phyloP scores from a whole-genome alignment of 345 rosid species.

The Salix dunnii region DNA sequence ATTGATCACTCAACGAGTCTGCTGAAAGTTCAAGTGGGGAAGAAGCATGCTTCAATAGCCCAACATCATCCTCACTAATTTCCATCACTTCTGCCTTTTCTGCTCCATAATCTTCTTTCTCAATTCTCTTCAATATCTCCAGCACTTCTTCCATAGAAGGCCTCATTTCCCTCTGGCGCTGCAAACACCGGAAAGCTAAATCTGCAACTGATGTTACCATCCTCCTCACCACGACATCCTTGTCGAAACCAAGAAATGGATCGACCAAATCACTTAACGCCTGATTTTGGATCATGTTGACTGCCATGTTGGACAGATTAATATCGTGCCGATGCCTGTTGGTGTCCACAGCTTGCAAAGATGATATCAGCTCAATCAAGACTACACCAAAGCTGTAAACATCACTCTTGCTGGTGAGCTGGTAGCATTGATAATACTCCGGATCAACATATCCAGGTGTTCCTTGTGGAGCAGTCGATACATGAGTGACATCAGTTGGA shows the following conservation, averaged over 20 bases:
- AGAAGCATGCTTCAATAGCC: conserved; percentile 41
- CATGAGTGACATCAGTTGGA: conserved; percentile 67
- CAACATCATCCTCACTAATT: conserved; percentile 45
- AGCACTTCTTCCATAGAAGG: conserved; percentile 75
- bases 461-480: conserved; percentile 92
- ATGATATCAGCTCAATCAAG: conserved; percentile 61
- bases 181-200: conserved; percentile 74
- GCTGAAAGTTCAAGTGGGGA: conserved; percentile 43
- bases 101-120: conserved; percentile 26
- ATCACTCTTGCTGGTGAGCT: conserved; percentile 75
- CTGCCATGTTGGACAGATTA: conserved; percentile 73
- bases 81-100: conserved; percentile 40
- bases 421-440: conserved; percentile 73
- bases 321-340: conserved; percentile 61
- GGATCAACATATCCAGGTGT: conserved; percentile 96
- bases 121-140: conserved; percentile 43
- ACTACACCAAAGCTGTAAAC: conserved; percentile 95
- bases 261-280: conserved; percentile 63
- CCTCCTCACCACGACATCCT: conserved; percentile 34
- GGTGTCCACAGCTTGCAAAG: conserved; percentile 67
- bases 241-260: conserved; percentile 57
- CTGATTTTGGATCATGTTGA: conserved; percentile 61
- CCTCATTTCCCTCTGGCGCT: conserved; percentile 67
- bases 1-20: conserved; percentile 47
- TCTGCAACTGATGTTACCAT: conserved; percentile 57